Base-by-base conservation (phyloP, 2,329 filamentous ascomycete genomes). In the Fusarium torulosum region DNA sequence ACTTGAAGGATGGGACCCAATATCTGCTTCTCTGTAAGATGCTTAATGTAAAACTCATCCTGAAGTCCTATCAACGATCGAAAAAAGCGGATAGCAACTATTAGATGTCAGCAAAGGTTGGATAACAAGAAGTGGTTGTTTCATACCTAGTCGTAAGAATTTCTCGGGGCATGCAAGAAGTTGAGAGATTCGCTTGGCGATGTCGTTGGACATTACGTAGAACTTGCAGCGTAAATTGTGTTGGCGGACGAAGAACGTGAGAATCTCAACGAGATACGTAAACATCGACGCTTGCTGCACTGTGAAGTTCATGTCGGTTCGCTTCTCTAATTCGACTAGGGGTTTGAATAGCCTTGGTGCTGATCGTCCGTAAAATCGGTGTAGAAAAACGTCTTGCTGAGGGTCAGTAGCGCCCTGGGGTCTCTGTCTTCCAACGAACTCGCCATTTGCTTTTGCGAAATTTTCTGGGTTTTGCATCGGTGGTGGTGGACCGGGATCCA, bases 41-140 rank as follows among this genome's bases (percentile, higher is more conserved):
- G 91, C 53, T 90, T 91, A 73, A 93, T 90, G 77, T 97, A 97
- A 72, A 96, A 97, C 54, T 96, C 93, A 75, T 98, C 95, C 74
- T 96, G 91, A 37, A 97, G 85, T 44, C 90, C 89, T 59, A 97
- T 86, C 63, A 97, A 87, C 43, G 92, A 92, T 33, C 95, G 91
- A 82, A 98, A 95, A 80, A 97, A 97, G 76, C 97, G 96, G 70
- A 99, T 86, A 7, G 94, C 93, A 72, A 93, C 92, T 94, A 58
- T 6, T 23, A 31, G 35, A 9, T n/a, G 54, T 78, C 72, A 78
- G 69, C 47, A 58, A 41, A 31, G 29, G 15, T 25, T 45, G 25
- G 20, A 9, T 29, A 81, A 17, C 1, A 8, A 7, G 6, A 7
- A 14, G 13, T 6, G 2, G 7, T 11, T 15, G 6, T 17, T 17